These are phyloP conservation scores for Rubus parviflorus DNA, from an alignment of 306 rosid genomes.

Conservation along the genomic window DNA sequence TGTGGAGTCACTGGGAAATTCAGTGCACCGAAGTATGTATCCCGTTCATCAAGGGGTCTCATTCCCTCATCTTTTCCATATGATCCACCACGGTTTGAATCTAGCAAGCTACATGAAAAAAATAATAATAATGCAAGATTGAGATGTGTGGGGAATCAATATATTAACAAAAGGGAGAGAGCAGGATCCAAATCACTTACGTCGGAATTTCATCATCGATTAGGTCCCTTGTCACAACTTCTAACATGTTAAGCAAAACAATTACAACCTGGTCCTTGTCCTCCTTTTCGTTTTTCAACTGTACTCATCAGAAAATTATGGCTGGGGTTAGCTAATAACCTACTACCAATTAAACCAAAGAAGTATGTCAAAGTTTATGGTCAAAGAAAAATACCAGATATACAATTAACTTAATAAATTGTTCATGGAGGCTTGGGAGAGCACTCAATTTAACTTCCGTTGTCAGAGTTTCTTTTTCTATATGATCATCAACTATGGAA, in stretches of 20 bases:
- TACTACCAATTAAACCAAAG: slow-evolving; percentile 12
- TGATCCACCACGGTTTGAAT: slow-evolving; percentile 73
- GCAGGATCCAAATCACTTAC: slow-evolving; percentile 40
- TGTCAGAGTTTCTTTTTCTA: slow-evolving; percentile 29
- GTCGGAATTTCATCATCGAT: slow-evolving; percentile 71
- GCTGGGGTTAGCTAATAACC: slow-evolving; percentile 16
- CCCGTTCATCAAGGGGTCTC: slow-evolving; percentile 67
- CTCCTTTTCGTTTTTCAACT: slow-evolving; percentile 60
- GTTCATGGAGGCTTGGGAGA: slow-evolving; percentile 63
- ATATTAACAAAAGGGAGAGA: slow-evolving; percentile 16
- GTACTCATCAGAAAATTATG: slow-evolving; percentile 27
- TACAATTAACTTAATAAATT: slow-evolving; percentile 59
- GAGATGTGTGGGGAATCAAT: background rate
- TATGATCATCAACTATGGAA: slow-evolving; percentile 57
- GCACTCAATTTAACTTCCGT: slow-evolving; percentile 64
- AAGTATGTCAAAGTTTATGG: slow-evolving; percentile 10
- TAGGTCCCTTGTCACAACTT: slow-evolving; percentile 91
- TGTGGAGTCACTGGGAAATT: slow-evolving; percentile 58
- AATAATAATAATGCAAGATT: slow-evolving; percentile 22
- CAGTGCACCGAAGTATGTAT: slow-evolving; percentile 57
- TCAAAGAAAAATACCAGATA: slow-evolving; percentile 61
- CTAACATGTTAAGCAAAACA: slow-evolving; percentile 90
- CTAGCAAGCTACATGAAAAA: slow-evolving; percentile 58
- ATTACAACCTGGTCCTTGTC: slow-evolving; percentile 83
- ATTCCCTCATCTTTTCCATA: slow-evolving; percentile 59